phyloP scores from a whole-genome alignment of 225 moss, liverwort and hornwort species.

The Thuidium tamariscinum region DNA sequence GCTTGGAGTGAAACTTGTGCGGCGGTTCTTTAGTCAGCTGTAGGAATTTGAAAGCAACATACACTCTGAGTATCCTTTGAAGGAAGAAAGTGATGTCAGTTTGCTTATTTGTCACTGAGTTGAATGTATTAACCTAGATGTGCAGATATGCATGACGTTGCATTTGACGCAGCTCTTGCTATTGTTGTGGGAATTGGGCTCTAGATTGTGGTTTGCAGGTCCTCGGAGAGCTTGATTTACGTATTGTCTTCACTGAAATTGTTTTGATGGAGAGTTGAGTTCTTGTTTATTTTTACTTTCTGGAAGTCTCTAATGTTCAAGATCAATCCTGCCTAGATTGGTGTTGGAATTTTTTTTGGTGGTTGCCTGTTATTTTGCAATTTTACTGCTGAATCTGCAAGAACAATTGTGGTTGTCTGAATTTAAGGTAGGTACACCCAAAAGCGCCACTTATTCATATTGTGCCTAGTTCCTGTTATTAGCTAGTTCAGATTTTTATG shows the following conservation, averaged over 20 bases:
- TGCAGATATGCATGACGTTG: background rate
- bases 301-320: background rate
- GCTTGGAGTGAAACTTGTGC: background rate
- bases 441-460: no score
- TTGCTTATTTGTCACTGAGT: background rate
- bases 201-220: background rate
- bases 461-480: no score
- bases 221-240: constrained; percentile 52
- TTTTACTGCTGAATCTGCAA: background rate
- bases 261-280: background rate
- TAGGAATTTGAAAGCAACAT: background rate
- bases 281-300: background rate
- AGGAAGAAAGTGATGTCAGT: background rate
- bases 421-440: no score
- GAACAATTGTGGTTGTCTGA: background rate
- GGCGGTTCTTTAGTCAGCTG: background rate
- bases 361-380: background rate
- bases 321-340: background rate
- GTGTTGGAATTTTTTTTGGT: background rate
- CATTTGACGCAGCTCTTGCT: background rate
- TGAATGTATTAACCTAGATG: background rate
- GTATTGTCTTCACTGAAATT: background rate
- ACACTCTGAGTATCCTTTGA: background rate
- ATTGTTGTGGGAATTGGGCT: background rate
- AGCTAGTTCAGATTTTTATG: no score